A percentile compares a stretch with the other conserved stretches of the same genome.
Conservation (phyloP, 345 rosid species). For the thale cress (Arabidopsis thaliana) region DNA sequence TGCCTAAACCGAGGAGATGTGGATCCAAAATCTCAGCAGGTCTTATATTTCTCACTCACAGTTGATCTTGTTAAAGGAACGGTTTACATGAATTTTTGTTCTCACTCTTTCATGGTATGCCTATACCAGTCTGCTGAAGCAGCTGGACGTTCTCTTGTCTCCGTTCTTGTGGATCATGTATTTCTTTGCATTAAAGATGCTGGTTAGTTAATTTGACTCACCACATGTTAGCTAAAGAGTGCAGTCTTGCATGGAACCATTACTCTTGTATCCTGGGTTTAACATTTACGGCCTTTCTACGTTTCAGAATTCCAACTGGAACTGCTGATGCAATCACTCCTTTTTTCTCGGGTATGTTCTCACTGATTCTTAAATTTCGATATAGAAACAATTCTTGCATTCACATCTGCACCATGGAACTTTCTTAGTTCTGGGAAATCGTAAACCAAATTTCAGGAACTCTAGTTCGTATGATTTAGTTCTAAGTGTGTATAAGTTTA, state of each 20-base stretch:
- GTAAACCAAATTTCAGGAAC: conserved; percentile 2
- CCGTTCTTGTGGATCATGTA: conserved; percentile 93
- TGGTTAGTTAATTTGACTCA: conserved; percentile 61
- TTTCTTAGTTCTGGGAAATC: conserved; percentile 25
- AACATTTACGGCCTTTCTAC: conserved; percentile 17
- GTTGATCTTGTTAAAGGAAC: conserved; percentile 4
- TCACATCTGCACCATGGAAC: conserved; percentile 18
- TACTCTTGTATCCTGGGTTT: conserved; percentile 31
- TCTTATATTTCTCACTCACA: conserved; percentile 36
- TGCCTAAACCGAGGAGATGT: conserved; percentile 96
- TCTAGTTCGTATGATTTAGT: not conserved
- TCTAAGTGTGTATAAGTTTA: not conserved
- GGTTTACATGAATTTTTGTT: conserved; percentile 1
- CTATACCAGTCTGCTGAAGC: conserved; percentile 82
- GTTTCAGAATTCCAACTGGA: conserved; percentile 95
- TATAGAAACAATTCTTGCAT: conserved; percentile 20
- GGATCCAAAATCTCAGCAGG: conserved; percentile 89
- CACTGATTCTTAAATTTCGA: conserved; percentile 29
- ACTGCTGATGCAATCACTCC: conserved; percentile 90
- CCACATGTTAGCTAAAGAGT: conserved; percentile 9
- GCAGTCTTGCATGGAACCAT: conserved; percentile 10
- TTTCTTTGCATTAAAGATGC: conserved; percentile 94
- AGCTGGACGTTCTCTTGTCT: conserved; percentile 88
- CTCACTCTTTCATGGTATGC: conserved; percentile 42
- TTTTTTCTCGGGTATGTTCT: conserved; percentile 85